These are phyloP conservation scores for Phytophthora megakarya DNA, from an alignment of 352 stramenopile species.

Conservation along the genomic window DNA sequence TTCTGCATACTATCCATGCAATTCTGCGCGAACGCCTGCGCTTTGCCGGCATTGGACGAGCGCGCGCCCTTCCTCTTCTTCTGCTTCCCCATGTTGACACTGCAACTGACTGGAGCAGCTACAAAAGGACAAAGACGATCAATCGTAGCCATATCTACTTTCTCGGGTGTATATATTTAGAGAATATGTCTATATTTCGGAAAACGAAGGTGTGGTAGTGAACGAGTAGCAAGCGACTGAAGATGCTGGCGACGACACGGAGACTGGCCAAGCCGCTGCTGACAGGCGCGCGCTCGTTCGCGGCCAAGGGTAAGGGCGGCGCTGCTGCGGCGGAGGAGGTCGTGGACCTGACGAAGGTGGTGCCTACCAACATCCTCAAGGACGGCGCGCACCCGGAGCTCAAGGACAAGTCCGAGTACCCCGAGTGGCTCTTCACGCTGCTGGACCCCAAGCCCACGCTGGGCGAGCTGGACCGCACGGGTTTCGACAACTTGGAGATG, in stretches of 20 bases:
- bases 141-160: constrained; percentile 14
- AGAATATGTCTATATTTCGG: neutral
- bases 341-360: constrained; percentile 75
- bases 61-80: constrained; percentile 69
- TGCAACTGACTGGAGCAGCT: constrained; percentile 13
- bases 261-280: constrained; percentile 43
- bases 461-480: constrained; percentile 75
- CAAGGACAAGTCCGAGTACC: constrained; percentile 83
- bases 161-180: constrained; percentile 1
- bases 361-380: constrained; percentile 88
- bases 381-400: constrained; percentile 82
- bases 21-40: constrained; percentile 64
- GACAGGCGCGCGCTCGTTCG: constrained; percentile 55
- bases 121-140: neutral
- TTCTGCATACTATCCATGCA: constrained; percentile 65
- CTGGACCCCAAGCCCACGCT: constrained; percentile 75
- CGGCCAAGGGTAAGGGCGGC: constrained; percentile 64
- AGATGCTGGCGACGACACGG: constrained; percentile 48
- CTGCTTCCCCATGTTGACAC: constrained; percentile 47
- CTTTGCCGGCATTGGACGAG: constrained; percentile 45
- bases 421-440: constrained; percentile 83
- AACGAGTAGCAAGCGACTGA: constrained; percentile 10
- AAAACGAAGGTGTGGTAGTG: constrained; percentile 9
- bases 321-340: constrained; percentile 66
- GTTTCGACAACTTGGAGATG: constrained; percentile 80